Evolutionary conservation across 2,329 filamentous ascomycete species (phyloP), one percentile per base, ranked within the genome.

Genomic region (Podosphaera fusca): DNA sequence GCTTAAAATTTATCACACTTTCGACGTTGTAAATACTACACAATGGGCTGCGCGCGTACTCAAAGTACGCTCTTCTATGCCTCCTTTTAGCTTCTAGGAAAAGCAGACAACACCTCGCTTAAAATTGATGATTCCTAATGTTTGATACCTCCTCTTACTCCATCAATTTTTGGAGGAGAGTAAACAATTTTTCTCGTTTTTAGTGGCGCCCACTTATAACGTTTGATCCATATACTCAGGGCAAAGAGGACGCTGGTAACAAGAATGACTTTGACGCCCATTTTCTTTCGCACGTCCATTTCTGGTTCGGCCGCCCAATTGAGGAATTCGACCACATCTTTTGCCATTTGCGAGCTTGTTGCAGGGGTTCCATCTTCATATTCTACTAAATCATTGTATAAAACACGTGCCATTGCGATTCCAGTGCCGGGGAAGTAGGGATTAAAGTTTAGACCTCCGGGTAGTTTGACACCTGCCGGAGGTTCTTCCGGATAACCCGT

Each of bases 291-390:
- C 70, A 95, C 84, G 69, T 98, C 92, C 88, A 95, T 95, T 78
- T 98, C 92, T 54, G 92, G 92, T 77, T 98, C 92, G 58, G 92
- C 89, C 57, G 92, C 79, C 92, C 92, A 98, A 83, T 98, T 96
- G 69, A 98, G 79, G 77, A 98, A 98, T 75, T 98, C 92, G 60
- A 85, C 82, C 60, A 98, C 92, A 67, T 98, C 92, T 83, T 98
- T 98, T 72, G 92, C 92, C 92, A 98, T 98, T 76, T 98, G 92
- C 61, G 90, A 95, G 63, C 88, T 88, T 60, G 90, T 87, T 55
- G 92, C 92, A 56, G 88, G 86, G 47, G 92, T 98, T 61, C 80
- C 88, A 65, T 98, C 92, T 71, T 98, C 92, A 75, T 96, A 98
- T 72, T 98, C 92, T 62, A 98, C 92, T 58, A 98, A 76, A 62